A percentile compares a stretch with the other conserved stretches of the same genome.
Conservation (phyloP, 1,284 basidiomycete species). For the Ustilago curta region DNA sequence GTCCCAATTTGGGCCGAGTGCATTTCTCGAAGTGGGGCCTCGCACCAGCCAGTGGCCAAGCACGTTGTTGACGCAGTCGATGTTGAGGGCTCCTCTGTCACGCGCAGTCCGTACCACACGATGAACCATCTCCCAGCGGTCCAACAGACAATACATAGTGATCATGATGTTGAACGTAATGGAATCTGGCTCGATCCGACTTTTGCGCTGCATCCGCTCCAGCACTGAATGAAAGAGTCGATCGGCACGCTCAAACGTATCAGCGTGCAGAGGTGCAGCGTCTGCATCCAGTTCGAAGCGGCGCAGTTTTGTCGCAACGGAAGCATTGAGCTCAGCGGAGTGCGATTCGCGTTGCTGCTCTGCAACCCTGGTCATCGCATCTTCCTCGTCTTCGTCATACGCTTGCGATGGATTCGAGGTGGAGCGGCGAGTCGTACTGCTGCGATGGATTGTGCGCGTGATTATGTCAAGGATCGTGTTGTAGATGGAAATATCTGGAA, state of each 20-base stretch:
- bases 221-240: slow-evolving; percentile 45
- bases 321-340: slow-evolving; percentile 20
- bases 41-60: slow-evolving; percentile 24
- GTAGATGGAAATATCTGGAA: slow-evolving; percentile 43
- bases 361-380: slow-evolving; percentile 14
- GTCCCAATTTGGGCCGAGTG: background rate
- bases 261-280: slow-evolving; percentile 21
- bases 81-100: slow-evolving; percentile 15
- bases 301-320: slow-evolving; percentile 28
- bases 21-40: slow-evolving; percentile 8
- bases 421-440: slow-evolving; percentile 5
- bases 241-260: slow-evolving; percentile 30
- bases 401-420: background rate
- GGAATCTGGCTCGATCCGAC: slow-evolving; percentile 30
- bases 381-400: slow-evolving; percentile 22
- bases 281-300: slow-evolving; percentile 35
- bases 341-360: slow-evolving; percentile 25
- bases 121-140: slow-evolving; percentile 28
- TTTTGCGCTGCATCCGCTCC: slow-evolving; percentile 41
- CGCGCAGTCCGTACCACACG: slow-evolving; percentile 11
- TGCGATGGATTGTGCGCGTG: slow-evolving; percentile 29
- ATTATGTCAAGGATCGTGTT: slow-evolving; percentile 48
- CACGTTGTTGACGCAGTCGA: slow-evolving; percentile 38
- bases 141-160: slow-evolving; percentile 45
- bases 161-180: slow-evolving; percentile 53